A percentile compares a stretch with the other conserved stretches of the same genome.
phyloP scores from a whole-genome alignment of 345 rosid genomes.

The Gossypium herbaceum region DNA sequence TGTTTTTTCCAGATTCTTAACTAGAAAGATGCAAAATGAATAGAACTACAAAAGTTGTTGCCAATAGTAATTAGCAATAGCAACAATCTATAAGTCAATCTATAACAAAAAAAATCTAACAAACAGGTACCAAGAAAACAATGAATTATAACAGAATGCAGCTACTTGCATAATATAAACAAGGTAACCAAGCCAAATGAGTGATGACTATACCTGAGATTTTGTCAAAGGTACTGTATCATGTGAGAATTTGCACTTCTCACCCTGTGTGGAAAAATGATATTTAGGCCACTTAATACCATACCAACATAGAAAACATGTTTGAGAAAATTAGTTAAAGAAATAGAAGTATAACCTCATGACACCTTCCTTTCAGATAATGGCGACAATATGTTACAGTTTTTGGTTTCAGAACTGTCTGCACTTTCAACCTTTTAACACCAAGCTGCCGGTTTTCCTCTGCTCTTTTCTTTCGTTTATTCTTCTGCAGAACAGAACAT shows the following conservation, averaged over 20 bases:
- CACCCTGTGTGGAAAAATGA: slow-evolving; percentile 48
- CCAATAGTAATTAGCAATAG: neutral
- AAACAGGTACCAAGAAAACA: neutral
- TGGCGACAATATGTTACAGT: slow-evolving; percentile 62
- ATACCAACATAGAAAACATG: neutral
- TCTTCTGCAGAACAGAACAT: slow-evolving; percentile 48
- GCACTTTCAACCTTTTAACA: slow-evolving; percentile 76
- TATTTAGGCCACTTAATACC: neutral
- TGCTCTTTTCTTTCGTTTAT: slow-evolving; percentile 68
- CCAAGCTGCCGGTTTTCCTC: slow-evolving; percentile 66
- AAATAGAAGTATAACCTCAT: slow-evolving; percentile 44
- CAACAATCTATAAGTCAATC: neutral
- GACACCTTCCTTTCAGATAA: slow-evolving; percentile 71
- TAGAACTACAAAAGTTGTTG: neutral
- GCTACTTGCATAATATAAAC: neutral
- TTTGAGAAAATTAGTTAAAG: neutral
- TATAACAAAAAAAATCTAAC: slow-evolving; percentile 1
- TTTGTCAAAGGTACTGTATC: slow-evolving; percentile 77
- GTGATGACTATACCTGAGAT: slow-evolving; percentile 43
- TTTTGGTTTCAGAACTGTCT: slow-evolving; percentile 53
- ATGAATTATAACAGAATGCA: neutral
- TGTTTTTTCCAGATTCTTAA: slow-evolving; percentile 6
- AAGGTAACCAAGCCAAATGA: slow-evolving; percentile 5
- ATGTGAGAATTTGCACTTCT: slow-evolving; percentile 84
- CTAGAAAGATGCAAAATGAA: neutral